These are phyloP conservation scores for Platanus orientalis DNA, from an alignment of 164 flowering plant genomes.

Conservation along the genomic window DNA sequence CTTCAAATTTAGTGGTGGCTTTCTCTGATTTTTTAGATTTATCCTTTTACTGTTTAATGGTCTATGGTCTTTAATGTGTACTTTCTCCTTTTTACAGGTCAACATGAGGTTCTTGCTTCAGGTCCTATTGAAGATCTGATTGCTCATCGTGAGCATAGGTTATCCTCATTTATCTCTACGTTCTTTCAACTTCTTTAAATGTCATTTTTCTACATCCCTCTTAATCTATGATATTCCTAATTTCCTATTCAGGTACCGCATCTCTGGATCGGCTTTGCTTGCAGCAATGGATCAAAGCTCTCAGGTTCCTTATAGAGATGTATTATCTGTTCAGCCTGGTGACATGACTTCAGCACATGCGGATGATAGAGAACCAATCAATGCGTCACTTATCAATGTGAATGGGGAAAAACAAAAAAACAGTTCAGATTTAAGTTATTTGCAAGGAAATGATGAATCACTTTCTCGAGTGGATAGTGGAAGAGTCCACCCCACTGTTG, in stretches of 20 bases:
- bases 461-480: slow-evolving; percentile 62
- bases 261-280: slow-evolving; percentile 94
- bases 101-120: slow-evolving; percentile 98
- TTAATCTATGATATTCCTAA: background rate
- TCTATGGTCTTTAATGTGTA: background rate
- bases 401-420: slow-evolving; percentile 36
- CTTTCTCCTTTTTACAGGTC: slow-evolving; percentile 45
- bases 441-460: slow-evolving; percentile 46
- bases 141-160: slow-evolving; percentile 99
- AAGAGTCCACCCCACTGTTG: slow-evolving; percentile 80
- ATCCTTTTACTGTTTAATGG: background rate
- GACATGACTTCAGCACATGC: slow-evolving; percentile 30
- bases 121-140: slow-evolving; percentile 99
- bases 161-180: slow-evolving; percentile 7
- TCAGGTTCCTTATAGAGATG: slow-evolving; percentile 54
- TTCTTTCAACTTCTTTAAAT: background rate
- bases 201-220: slow-evolving; percentile 3
- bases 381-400: slow-evolving; percentile 33
- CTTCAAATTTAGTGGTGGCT: background rate
- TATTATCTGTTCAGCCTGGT: slow-evolving; percentile 38
- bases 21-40: background rate
- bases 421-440: slow-evolving; percentile 35
- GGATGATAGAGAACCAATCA: slow-evolving; percentile 53
- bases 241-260: slow-evolving; percentile 69
- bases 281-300: slow-evolving; percentile 99